Conservation (phyloP, 1,139 yeast genomes). For the Geotrichum histeridarum region DNA sequence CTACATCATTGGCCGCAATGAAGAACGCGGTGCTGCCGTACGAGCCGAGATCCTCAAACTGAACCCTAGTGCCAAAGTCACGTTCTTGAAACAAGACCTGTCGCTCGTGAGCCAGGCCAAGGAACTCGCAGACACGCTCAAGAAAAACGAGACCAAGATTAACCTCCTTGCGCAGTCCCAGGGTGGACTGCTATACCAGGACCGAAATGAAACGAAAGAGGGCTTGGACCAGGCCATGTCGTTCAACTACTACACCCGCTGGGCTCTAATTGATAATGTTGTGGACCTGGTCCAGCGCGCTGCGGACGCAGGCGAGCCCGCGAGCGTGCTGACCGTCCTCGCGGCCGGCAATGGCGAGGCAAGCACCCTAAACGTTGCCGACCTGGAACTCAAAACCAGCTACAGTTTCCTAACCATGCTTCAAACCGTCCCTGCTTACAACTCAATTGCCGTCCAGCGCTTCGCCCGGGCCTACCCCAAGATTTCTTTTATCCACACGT, state of each 20-base stretch:
- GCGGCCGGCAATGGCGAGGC: slow-evolving; percentile 27
- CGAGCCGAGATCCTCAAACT: slow-evolving; percentile 25
- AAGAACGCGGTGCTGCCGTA: slow-evolving; percentile 26
- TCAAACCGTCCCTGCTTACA: slow-evolving; percentile 20
- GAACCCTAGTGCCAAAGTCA: slow-evolving; percentile 26
- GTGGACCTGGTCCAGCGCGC: slow-evolving; percentile 29
- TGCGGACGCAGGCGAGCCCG: slow-evolving; percentile 17
- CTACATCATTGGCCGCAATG: slow-evolving; percentile 35
- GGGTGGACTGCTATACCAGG: slow-evolving; percentile 29
- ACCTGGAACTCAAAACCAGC: slow-evolving; percentile 27
- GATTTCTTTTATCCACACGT: slow-evolving; percentile 29
- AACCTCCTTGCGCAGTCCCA: slow-evolving; percentile 29
- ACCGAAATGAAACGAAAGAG: slow-evolving; percentile 7
- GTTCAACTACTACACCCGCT: not conserved
- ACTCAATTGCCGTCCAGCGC: slow-evolving; percentile 25
- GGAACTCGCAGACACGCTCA: slow-evolving; percentile 23
- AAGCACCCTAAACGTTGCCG: slow-evolving; percentile 23
- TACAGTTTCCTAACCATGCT: slow-evolving; percentile 17
- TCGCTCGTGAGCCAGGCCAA: slow-evolving; percentile 29
- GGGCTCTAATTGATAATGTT: slow-evolving; percentile 24
- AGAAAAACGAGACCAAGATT: slow-evolving; percentile 27
- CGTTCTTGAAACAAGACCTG: slow-evolving; percentile 30
- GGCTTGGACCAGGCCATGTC: not conserved
- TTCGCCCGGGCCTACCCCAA: slow-evolving; percentile 31
- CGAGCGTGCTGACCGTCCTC: slow-evolving; percentile 27